Evolutionary conservation across 2,329 filamentous ascomycete species (phyloP).

Genomic region (Helotiales sp.): DNA sequence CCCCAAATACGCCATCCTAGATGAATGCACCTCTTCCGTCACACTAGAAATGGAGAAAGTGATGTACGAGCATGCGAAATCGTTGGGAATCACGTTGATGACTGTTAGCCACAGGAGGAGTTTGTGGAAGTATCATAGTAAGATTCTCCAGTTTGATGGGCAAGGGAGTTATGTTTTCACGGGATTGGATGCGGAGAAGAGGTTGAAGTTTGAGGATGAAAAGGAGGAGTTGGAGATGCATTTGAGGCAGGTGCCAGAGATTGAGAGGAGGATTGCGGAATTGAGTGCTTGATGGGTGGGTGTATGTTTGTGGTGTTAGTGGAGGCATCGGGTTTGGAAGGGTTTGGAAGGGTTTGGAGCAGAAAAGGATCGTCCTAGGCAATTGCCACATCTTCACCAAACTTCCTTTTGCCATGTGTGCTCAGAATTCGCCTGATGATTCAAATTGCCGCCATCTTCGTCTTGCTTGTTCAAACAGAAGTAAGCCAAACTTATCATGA

Average conservation of each 20-base stretch:
- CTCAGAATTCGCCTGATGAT: no score
- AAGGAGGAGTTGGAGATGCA: slow-evolving; percentile 90
- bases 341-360: no score
- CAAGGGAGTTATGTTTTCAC: slow-evolving; percentile 92
- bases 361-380: no score
- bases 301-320: background rate
- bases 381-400: no score
- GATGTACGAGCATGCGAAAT: slow-evolving; percentile 97
- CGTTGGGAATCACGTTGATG: slow-evolving; percentile 90
- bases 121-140: slow-evolving; percentile 94
- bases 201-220: slow-evolving; percentile 89
- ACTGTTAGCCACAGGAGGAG: slow-evolving; percentile 90
- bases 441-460: no score
- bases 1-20: slow-evolving; percentile 90
- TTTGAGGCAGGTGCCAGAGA: slow-evolving; percentile 81
- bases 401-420: no score
- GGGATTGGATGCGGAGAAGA: slow-evolving; percentile 79
- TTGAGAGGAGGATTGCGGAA: slow-evolving; percentile 82
- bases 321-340: no score
- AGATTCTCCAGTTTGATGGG: slow-evolving; percentile 95
- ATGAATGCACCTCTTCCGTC: slow-evolving; percentile 95
- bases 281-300: slow-evolving; percentile 53
- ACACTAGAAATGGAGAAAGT: slow-evolving; percentile 91
- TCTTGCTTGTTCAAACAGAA: no score
- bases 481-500: no score